These are phyloP conservation scores for Claviceps sp. DNA, from an alignment of 2,329 filamentous ascomycete genomes.

Conservation along the genomic window DNA sequence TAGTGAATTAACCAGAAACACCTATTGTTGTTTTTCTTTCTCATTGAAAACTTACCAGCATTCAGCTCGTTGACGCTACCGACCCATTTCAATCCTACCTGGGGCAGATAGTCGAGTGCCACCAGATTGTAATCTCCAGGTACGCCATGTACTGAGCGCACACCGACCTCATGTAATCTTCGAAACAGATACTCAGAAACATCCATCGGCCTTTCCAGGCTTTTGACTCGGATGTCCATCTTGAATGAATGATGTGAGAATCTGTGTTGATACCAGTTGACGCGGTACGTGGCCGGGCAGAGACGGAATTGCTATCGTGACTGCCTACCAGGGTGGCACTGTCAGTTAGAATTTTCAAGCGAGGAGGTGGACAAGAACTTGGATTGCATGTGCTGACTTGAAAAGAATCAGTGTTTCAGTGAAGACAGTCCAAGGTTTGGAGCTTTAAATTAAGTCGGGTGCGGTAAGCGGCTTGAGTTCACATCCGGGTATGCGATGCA, in stretches of 20 bases:
- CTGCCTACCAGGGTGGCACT: neutral
- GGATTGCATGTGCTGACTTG: neutral
- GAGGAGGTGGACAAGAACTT: neutral
- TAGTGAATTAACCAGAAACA: neutral
- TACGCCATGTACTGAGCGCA: conserved; percentile 53
- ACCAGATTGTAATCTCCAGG: conserved; percentile 63
- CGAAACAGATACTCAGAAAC: conserved; percentile 57
- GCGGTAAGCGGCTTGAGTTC: neutral
- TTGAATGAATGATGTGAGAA: conserved; percentile 6
- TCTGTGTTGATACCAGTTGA: neutral
- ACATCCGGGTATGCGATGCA: neutral
- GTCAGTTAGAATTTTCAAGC: no score
- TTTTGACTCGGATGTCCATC: conserved; percentile 27
- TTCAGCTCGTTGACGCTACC: conserved; percentile 63
- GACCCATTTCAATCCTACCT: conserved; percentile 48
- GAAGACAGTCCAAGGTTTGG: neutral
- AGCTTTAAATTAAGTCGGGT: neutral
- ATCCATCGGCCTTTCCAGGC: conserved; percentile 37
- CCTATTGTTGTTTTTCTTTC: no score
- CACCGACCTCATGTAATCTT: conserved; percentile 48
- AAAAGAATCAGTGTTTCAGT: neutral
- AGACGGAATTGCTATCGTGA: neutral
- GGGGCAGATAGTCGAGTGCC: conserved; percentile 51
- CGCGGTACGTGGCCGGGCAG: neutral
- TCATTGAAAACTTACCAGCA: conserved; percentile 35